Conservation (phyloP, 2,329 filamentous ascomycete species). For the Colletotrichum echinochloae region DNA sequence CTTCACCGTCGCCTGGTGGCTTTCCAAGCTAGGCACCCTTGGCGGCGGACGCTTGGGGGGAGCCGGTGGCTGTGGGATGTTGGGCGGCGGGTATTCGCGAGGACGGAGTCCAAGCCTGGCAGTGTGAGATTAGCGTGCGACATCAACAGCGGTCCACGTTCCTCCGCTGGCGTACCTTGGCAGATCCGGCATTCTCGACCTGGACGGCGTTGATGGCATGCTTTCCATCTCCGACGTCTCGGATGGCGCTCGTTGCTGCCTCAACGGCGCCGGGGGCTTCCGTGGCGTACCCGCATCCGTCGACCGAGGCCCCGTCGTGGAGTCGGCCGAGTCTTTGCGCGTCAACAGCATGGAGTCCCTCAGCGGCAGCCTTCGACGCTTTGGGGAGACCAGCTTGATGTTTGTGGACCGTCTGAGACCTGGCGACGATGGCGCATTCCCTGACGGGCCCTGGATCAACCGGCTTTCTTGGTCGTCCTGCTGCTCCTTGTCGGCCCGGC, state of each 20-base stretch:
- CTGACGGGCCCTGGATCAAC: neutral
- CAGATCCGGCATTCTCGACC: slow-evolving; percentile 11
- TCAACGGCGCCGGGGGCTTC: neutral
- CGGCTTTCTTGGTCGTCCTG: slow-evolving; percentile 22
- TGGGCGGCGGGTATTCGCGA: neutral
- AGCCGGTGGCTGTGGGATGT: neutral
- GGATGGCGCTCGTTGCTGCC: neutral
- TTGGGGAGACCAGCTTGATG: slow-evolving; percentile 15
- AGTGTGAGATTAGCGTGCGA: neutral
- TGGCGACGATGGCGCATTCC: neutral
- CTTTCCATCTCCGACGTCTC: slow-evolving; percentile 1
- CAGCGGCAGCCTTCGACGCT: slow-evolving; percentile 24
- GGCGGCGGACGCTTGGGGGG: slow-evolving; percentile 3
- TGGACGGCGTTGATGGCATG: slow-evolving; percentile 26
- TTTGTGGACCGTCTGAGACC: slow-evolving; percentile 14
- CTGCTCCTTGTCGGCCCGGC: slow-evolving; percentile 9
- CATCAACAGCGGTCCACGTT: too few relatives aligned
- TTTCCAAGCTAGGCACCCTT: neutral
- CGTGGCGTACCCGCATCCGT: neutral
- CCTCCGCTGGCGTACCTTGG: slow-evolving; percentile 4
- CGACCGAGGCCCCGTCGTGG: neutral
- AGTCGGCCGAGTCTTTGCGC: slow-evolving; percentile 23
- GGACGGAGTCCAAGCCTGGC: slow-evolving; percentile 9
- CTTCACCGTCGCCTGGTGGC: neutral
- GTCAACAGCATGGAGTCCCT: slow-evolving; percentile 35